These are phyloP conservation scores for Phytophthora quininea DNA, from an alignment of 352 stramenopile species.

Conservation along the genomic window DNA sequence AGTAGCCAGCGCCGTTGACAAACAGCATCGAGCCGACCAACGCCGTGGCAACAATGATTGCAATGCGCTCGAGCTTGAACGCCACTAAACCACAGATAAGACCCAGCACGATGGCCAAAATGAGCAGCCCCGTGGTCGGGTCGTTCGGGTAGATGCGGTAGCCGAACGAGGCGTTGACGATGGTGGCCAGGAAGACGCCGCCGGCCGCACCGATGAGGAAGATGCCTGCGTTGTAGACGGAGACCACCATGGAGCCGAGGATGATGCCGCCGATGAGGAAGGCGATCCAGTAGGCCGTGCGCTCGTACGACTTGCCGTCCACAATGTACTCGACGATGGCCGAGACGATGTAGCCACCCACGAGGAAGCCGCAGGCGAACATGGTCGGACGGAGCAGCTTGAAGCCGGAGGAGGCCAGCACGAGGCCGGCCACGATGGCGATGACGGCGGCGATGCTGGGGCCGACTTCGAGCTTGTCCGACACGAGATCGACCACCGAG, in stretches of 20 bases:
- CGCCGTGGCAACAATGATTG: slow-evolving; percentile 66
- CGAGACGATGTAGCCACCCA: slow-evolving; percentile 54
- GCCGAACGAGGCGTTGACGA: slow-evolving; percentile 57
- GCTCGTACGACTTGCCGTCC: slow-evolving; percentile 47
- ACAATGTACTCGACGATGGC: slow-evolving; percentile 49
- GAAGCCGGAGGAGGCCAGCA: slow-evolving; percentile 50
- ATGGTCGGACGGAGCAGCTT: slow-evolving; percentile 62
- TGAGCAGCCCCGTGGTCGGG: slow-evolving; percentile 44
- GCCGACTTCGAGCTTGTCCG: slow-evolving; percentile 35
- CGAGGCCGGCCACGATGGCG: slow-evolving; percentile 46
- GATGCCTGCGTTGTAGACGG: slow-evolving; percentile 55
- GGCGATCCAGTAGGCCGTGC: slow-evolving; percentile 54
- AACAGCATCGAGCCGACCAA: slow-evolving; percentile 49
- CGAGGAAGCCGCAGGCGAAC: slow-evolving; percentile 67
- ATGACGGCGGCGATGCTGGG: slow-evolving; percentile 43
- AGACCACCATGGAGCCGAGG: slow-evolving; percentile 54
- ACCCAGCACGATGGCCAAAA: slow-evolving; percentile 50
- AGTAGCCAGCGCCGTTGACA: slow-evolving; percentile 67
- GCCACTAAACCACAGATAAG: slow-evolving; percentile 51
- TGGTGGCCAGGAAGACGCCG: slow-evolving; percentile 47
- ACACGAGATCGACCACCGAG: slow-evolving; percentile 27
- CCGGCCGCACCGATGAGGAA: slow-evolving; percentile 55
- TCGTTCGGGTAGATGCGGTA: slow-evolving; percentile 60
- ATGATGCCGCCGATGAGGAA: slow-evolving; percentile 59
- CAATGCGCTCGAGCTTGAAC: slow-evolving; percentile 49